Evolutionary conservation across 2,329 filamentous ascomycete genomes (phyloP).

Genomic region (Bertia moriformis): DNA sequence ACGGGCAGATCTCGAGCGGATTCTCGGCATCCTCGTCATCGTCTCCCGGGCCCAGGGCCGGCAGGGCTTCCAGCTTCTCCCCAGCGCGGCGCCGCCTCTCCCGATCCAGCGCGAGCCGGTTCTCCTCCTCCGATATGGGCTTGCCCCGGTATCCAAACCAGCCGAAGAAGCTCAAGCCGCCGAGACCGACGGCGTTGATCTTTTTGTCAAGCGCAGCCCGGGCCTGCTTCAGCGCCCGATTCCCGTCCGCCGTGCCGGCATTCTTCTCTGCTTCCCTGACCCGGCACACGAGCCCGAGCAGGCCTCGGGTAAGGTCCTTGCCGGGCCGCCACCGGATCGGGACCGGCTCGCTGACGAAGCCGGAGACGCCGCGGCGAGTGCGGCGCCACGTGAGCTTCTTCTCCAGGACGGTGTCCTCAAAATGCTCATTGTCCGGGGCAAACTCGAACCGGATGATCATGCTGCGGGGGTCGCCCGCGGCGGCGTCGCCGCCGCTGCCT

Average conservation of each 20-base stretch:
- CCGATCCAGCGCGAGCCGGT: conserved; percentile 39
- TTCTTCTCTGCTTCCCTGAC: conserved; percentile 48
- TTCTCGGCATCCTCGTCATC: conserved; percentile 47
- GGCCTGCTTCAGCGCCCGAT: conserved; percentile 13
- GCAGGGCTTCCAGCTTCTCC: conserved; percentile 19
- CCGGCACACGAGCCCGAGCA: conserved; percentile 60
- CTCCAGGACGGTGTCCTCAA: conserved; percentile 63
- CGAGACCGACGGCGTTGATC: conserved; percentile 34
- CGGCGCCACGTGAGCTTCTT: conserved; percentile 86
- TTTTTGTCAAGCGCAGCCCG: conserved; percentile 16
- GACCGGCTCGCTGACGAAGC: conserved; percentile 78
- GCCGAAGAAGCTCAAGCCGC: conserved; percentile 67
- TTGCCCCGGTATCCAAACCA: conserved; percentile 72
- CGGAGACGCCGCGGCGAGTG: conserved; percentile 52
- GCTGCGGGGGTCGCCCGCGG: conserved; percentile 64
- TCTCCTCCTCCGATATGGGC: conserved; percentile 61
- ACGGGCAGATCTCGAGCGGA: conserved; percentile 73
- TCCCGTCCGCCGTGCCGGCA: conserved; percentile 19
- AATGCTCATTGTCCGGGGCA: conserved; percentile 66
- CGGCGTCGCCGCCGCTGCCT: conserved; percentile 20
- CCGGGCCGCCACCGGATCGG: conserved; percentile 75
- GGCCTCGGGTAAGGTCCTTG: conserved; percentile 69
- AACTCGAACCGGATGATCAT: conserved; percentile 69
- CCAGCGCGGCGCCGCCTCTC: conserved; percentile 34
- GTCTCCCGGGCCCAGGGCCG: conserved; percentile 29